Conservation (phyloP, 805 yeast species). For the Cyberlindnera subsufficiens region DNA sequence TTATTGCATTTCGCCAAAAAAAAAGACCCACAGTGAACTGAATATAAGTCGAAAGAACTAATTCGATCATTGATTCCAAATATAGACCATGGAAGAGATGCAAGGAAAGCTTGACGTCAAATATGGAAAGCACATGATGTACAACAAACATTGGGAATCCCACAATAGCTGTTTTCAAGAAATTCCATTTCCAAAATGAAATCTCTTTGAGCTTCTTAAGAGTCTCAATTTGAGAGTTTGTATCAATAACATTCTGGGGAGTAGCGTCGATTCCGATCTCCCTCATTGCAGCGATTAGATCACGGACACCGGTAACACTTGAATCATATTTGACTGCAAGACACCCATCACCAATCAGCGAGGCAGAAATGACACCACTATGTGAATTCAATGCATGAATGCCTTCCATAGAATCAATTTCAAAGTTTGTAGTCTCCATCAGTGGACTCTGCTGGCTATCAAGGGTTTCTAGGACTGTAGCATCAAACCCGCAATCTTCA, state of each 20-base stretch:
- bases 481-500: slow-evolving; percentile 76
- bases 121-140: slow-evolving; percentile 43
- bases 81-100: slow-evolving; percentile 49
- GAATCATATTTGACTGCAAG: slow-evolving; percentile 44
- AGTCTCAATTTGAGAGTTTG: slow-evolving; percentile 60
- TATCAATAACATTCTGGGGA: slow-evolving; percentile 42
- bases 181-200: slow-evolving; percentile 57
- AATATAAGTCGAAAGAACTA: slow-evolving; percentile 50
- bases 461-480: slow-evolving; percentile 23
- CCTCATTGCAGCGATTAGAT: slow-evolving; percentile 46
- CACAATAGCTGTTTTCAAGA: slow-evolving; percentile 43
- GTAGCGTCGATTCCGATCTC: slow-evolving; percentile 50
- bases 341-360: slow-evolving; percentile 6
- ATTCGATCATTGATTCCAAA: slow-evolving; percentile 56
- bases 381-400: slow-evolving; percentile 31
- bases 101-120: slow-evolving; percentile 24
- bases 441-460: background rate
- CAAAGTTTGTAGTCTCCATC: slow-evolving; percentile 6
- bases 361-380: slow-evolving; percentile 25
- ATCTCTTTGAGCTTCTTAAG: slow-evolving; percentile 70
- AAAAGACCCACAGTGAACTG: slow-evolving; percentile 58
- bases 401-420: slow-evolving; percentile 41
- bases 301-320: slow-evolving; percentile 53
- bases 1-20: slow-evolving; percentile 60
- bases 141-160: slow-evolving; percentile 58